Evolutionary conservation across 192 early-diverging fungal species (phyloP), one percentile per base, ranked within the genome.

Genomic region (Linnemannia schmuckeri): DNA sequence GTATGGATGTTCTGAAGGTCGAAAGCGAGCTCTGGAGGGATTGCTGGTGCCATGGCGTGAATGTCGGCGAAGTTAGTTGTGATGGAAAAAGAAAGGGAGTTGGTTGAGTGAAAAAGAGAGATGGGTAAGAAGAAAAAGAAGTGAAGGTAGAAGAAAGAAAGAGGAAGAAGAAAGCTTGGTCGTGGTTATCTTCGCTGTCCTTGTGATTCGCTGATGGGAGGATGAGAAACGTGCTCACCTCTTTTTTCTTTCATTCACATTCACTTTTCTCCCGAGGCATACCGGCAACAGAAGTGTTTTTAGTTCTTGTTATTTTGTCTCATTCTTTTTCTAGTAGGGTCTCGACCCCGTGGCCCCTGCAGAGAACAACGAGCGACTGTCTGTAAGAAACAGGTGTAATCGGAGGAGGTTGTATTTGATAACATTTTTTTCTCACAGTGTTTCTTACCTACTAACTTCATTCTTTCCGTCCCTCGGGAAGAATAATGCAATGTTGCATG

Each of bases 1-100:
- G 54, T 77, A 40, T 86, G 78, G 61, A 86, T 81, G 75, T 77
- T 81, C 38, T 86, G 69, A 27, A 80, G 35, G 71, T 86, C 84
- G 41, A 63, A 80, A 17, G 61, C 38, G 44, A 86, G 70, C 69
- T 80, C 84, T 22, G 84, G 84, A 35, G 84, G 82, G 47, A 83
- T 49, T 70, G 57, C 40, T 13, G 84, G 79, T 7, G 79, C 44
- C 84, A 86, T 86, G 68, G 30, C 74, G 71, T 27, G 18, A 46
- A 46, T 40, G 47, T 37, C 3, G 49, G 18, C 17, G 13, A 46
- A 38, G 24, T 42, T 42, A 38, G 38, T 44, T 30, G 42, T 55
- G n/a, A 70, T 68, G 55, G 3, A 0, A 63, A 63, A 41, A 46
- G 15, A 55, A 74, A 38, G 74, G 55, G 72, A 71, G 71, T 33